Percentiles rank a stretch among this genome's conserved stretches.
These are phyloP conservation scores for Bipolaris victoriae DNA, from an alignment of 2,329 filamentous ascomycete genomes.

Conservation along the genomic window DNA sequence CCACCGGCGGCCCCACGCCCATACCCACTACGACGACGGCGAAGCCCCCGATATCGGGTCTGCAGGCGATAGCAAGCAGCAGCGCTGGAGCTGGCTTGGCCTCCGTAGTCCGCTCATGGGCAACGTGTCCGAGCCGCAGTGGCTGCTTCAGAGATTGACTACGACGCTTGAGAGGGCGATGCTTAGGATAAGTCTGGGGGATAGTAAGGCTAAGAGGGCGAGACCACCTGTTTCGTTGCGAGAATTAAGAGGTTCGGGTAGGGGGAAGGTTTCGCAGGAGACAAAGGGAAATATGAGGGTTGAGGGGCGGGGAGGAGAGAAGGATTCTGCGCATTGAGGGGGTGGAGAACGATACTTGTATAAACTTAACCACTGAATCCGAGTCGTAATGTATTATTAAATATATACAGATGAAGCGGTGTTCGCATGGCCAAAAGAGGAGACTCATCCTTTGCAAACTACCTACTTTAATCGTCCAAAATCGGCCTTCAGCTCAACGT, in stretches of 20 bases:
- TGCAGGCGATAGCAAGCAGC: constrained; percentile 48
- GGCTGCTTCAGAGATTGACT: constrained; percentile 71
- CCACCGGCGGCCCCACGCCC: constrained; percentile 42
- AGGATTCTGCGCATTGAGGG: constrained; percentile 6
- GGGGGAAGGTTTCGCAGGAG: constrained; percentile 6
- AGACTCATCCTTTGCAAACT: not conserved
- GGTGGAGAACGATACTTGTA: not conserved
- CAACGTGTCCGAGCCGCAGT: constrained; percentile 70
- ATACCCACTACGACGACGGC: constrained; percentile 26
- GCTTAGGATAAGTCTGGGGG: constrained; percentile 35
- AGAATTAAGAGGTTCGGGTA: not conserved
- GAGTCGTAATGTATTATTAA: not conserved
- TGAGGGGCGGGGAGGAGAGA: constrained; percentile 7
- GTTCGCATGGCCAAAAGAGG: not conserved
- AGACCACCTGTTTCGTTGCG: constrained; percentile 40
- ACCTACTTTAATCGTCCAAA: constrained; percentile 52
- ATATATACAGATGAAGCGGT: not conserved
- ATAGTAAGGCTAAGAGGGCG: constrained; percentile 22
- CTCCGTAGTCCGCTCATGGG: constrained; percentile 73
- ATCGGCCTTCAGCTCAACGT: constrained; percentile 57
- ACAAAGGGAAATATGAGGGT: constrained; percentile 18
- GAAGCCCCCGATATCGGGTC: constrained; percentile 40
- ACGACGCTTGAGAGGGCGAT: constrained; percentile 58
- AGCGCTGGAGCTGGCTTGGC: constrained; percentile 79
- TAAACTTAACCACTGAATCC: not conserved